Conservation (phyloP, 2,329 filamentous ascomycete genomes). For the Polytolypa hystricis region DNA sequence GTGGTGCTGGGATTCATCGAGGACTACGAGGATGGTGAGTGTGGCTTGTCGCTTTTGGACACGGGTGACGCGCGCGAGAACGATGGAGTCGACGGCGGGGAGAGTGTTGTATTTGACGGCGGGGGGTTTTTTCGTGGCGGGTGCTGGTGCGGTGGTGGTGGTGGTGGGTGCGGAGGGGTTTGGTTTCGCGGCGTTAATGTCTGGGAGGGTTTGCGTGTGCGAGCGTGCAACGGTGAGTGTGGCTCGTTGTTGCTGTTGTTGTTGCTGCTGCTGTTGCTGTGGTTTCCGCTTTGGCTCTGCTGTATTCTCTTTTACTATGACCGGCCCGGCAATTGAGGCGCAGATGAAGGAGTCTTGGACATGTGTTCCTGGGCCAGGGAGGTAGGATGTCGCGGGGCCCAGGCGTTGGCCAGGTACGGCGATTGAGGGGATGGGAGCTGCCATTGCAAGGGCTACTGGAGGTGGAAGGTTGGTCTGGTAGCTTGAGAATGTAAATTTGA, state of each 20-base stretch:
- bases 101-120: constrained; percentile 56
- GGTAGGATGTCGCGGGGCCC: constrained; percentile 54
- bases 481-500: too few species aligned
- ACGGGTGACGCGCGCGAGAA: constrained; percentile 76
- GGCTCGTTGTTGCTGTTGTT: constrained; percentile 4
- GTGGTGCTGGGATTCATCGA: constrained; percentile 32
- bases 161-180: background rate
- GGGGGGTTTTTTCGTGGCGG: constrained; percentile 16
- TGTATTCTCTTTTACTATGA: constrained; percentile 43
- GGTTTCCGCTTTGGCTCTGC: constrained; percentile 24
- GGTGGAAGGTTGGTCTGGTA: too few species aligned
- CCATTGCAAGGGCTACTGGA: too few species aligned
- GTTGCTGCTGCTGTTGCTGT: constrained; percentile 30
- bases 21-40: constrained; percentile 75
- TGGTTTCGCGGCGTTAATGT: background rate
- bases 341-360: constrained; percentile 63
- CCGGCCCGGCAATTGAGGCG: constrained; percentile 69
- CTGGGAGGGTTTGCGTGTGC: constrained; percentile 39
- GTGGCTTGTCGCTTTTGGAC: constrained; percentile 77
- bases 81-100: constrained; percentile 67
- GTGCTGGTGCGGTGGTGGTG: background rate
- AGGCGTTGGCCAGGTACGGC: constrained; percentile 76
- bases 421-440: constrained; percentile 32
- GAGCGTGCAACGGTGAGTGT: constrained; percentile 19
- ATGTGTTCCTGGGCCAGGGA: constrained; percentile 73